These are phyloP conservation scores for Suillus placidus DNA, from an alignment of 768 basidiomycete species.

Conservation along the genomic window DNA sequence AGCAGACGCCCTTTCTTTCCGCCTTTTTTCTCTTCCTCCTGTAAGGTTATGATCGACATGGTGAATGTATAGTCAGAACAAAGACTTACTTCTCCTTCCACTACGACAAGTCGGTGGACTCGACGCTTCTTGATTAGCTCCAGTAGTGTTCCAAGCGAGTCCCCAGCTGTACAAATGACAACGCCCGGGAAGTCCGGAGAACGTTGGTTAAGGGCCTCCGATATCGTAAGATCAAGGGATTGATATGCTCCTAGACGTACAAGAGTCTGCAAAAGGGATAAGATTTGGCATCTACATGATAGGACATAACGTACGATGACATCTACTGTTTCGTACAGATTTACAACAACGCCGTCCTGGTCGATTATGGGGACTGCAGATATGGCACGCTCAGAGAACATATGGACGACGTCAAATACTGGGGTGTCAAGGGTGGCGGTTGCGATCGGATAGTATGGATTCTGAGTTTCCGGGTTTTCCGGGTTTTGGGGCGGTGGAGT, in stretches of 20 bases:
- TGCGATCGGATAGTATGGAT: slow-evolving; percentile 87
- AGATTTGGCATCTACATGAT: slow-evolving; percentile 5
- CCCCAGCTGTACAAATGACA: slow-evolving; percentile 90
- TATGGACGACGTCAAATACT: slow-evolving; percentile 98
- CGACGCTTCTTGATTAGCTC: slow-evolving; percentile 91
- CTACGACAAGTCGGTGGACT: slow-evolving; percentile 93
- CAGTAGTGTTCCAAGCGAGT: slow-evolving; percentile 88
- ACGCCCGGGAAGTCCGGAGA: slow-evolving; percentile 96
- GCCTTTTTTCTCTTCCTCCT: slow-evolving; percentile 82
- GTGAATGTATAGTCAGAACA: background rate
- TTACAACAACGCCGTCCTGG: slow-evolving; percentile 88
- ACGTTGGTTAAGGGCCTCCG: slow-evolving; percentile 89
- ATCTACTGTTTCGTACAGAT: slow-evolving; percentile 98
- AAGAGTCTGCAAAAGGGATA: slow-evolving; percentile 64
- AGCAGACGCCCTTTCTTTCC: slow-evolving; percentile 83
- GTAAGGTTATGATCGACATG: slow-evolving; percentile 10
- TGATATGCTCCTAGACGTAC: slow-evolving; percentile 94
- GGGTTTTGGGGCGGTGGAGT: slow-evolving; percentile 46
- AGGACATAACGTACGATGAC: slow-evolving; percentile 68
- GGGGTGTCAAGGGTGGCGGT: slow-evolving; percentile 90
- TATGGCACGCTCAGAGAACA: slow-evolving; percentile 95
- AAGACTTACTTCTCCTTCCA: slow-evolving; percentile 79
- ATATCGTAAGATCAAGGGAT: slow-evolving; percentile 92
- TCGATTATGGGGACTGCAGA: slow-evolving; percentile 97
- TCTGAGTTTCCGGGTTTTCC: slow-evolving; percentile 43